Base-by-base conservation (phyloP, 768 basidiomycete genomes). In the Strobilomyces confusus region DNA sequence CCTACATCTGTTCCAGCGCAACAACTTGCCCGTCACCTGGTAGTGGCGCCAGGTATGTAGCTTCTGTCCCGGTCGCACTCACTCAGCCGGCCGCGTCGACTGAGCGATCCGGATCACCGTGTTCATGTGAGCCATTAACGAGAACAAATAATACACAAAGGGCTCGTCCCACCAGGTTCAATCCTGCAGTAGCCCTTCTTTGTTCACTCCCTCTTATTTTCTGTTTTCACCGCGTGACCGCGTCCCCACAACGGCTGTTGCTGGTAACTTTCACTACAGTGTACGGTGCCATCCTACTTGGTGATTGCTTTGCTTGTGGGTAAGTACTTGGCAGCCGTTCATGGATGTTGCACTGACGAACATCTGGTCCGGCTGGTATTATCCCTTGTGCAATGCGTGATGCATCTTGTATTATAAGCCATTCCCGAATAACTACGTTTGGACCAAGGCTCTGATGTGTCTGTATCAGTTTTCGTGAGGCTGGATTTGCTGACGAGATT, bases 341-440 rank as follows among this genome's bases (percentile, higher is more conserved):
- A 1, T 9, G 8, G 7, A 20, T 9, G 9, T 33, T 19, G 13
- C 19, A 32, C 57, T 69, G 19, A 64, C 32, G 19, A 29, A 20
- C 5, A 4, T 26, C 6, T 20, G 71, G 68, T 30, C 57, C 71
- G 15, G 68, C 69, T 5, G 68, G 68, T 15, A 44, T 69, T 40
- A 68, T 69, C 45, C 59, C 69, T n/a, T n/a, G n/a, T n/a, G n/a
- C n/a, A n/a, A n/a, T 8, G 68, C 71, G 5, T 69, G 71, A 63
- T 60, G 44, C 40, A 9, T 69, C 22, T 19, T 69, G 43, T 69
- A 69, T 44, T 71, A 48, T 41, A 69, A 68, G 26, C 55, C 69
- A 49, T 69, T 71, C 51, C 68, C 68, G 5, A 51, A 55, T 5
- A 69, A 69, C 41, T 64, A 34, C 34, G 20, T 29, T 1, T 57